Base-by-base conservation (phyloP, 2,329 filamentous ascomycete genomes). In the Delphinella strobiligena region DNA sequence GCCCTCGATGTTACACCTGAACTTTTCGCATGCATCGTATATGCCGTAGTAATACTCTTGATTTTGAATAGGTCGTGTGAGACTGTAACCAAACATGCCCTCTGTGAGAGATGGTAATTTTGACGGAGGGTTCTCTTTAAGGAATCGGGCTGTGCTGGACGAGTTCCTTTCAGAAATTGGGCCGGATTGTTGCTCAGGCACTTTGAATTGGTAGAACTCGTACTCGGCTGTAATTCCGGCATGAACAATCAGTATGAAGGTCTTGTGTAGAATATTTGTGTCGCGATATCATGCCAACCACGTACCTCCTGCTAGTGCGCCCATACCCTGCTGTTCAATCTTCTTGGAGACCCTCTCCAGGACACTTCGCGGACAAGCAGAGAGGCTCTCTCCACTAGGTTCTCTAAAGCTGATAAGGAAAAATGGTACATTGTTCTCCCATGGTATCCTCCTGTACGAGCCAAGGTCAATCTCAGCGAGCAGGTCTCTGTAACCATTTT, bases 81-180 rank as follows among this genome's bases (percentile, higher is more conserved):
- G 67, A 47, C 84, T 91, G 67, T 95, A 95, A 43, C 87, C 88
- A 53, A 94, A 94, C 88, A 94, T 94, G 54, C 88, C 88, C 55
- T 93, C 84, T 7, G 88, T 93, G 37, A 95, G 65, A 17, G 82
- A 69, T 0, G 85, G 85, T 7, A 94, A 72, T n/a, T 76, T 61
- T 36, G 80, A 67, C 11, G 82, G 76, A 0, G 83, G 73, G 57
- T 93, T 86, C 5, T 80, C 66, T 52, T 75, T 71, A 29, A 93
- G 73, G 59, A 83, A 93, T 5, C 71, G 64, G 17, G 85, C 82
- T 1, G 85, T 82, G 0, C 82, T 78, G 19, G 79, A 76, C 7
- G 72, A 72, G 47, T 77, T 78, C 43, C 69, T 66, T 55, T 78
- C 69, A 61, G 29, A 30, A 17, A 44, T 53, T 37, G 61, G 50